Evolutionary conservation across 2,329 filamentous ascomycete species (phyloP).

Genomic region (Penicillium sp.): DNA sequence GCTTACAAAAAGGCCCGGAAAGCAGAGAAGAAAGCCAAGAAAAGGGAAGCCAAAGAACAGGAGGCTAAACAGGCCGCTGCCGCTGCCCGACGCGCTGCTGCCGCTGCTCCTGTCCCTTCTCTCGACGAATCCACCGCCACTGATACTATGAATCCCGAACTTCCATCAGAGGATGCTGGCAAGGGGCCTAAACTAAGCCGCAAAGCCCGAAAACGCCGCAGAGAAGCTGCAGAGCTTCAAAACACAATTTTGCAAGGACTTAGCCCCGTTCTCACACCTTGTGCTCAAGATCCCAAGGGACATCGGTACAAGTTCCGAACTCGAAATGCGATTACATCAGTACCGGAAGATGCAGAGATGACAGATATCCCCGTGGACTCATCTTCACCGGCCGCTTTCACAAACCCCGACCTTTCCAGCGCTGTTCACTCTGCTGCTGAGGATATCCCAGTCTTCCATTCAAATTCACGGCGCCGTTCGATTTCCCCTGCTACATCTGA

Average conservation of each 20-base stretch:
- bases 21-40: constrained; percentile 4
- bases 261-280: neutral
- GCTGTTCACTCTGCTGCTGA: neutral
- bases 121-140: no score
- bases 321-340: constrained; percentile 8
- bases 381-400: neutral
- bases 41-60: constrained; percentile 21
- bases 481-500: constrained; percentile 11
- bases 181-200: neutral
- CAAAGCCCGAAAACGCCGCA: neutral
- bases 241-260: neutral
- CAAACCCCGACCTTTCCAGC: neutral
- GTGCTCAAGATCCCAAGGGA: neutral
- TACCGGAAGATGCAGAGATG: constrained; percentile 18
- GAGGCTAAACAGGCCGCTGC: constrained; percentile 21
- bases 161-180: no score
- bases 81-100: neutral
- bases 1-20: constrained; percentile 1
- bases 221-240: constrained; percentile 19
- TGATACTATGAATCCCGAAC: neutral
- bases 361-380: neutral
- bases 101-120: neutral
- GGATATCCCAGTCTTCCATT: neutral
- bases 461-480: neutral
- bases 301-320: neutral